Base-by-base conservation (phyloP, 2,329 filamentous ascomycete species). In the Fusarium goolgardi region DNA sequence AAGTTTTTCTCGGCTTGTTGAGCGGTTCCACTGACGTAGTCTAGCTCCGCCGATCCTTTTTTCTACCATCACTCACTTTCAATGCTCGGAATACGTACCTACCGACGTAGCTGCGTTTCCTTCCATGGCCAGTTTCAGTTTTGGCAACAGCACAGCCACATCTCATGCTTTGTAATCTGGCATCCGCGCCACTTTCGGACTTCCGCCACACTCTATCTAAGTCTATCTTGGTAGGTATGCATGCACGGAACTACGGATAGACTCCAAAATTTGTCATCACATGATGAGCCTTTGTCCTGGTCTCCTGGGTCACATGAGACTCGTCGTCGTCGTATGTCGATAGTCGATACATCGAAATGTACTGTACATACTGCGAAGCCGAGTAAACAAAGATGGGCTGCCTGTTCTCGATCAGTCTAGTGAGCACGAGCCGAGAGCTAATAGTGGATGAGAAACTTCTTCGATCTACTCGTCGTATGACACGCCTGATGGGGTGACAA, bases 151-250 rank as follows among this genome's bases (percentile, higher is more conserved):
- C 73, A 70, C 73, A 74, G 73, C 73, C 73, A 75, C 71, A 65
- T 27, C 20, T 57, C 8, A 8, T 39, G 29, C 50, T 71, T 72
- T 58, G 59, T 71, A 71, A 73, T 73, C 59, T 59, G 21, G 21
- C 21, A 12, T 20, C 10, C 21, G 37, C 25, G 55, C 64, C 67
- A 59, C 57, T 55, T 35, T 39, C 20, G 13, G 32, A 18, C 31
- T 68, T 73, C 71, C 67, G 73, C 74, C 74, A 75, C 74, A 73
- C 55, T 71, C 60, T 58, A 58, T 62, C 31, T 52, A 32, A 45
- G 46, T 53, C 32, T 47, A 23, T 47, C 62, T 62, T 21, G 7
- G 21, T 43, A 23, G 11, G 21, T 27, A 23, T 25, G 23, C 15
- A 18, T 34, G 31, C 31, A 49, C 31, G 34, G 32, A 18, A 27